These are phyloP conservation scores for Pleurotus djamor DNA, from an alignment of 768 basidiomycete genomes.

Conservation along the genomic window DNA sequence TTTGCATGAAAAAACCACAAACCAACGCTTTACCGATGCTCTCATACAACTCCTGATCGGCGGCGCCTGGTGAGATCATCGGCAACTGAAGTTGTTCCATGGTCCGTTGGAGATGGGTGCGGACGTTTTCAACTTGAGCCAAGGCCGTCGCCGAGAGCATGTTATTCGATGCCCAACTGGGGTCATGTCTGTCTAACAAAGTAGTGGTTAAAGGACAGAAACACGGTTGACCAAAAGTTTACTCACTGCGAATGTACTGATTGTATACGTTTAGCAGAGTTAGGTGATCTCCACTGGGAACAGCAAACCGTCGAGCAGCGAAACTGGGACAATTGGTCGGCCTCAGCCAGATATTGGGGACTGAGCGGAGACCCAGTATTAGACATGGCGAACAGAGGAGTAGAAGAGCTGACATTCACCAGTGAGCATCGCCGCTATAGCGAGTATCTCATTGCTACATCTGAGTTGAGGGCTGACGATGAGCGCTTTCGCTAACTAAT, in stretches of 20 bases:
- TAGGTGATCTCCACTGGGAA: conserved; percentile 96
- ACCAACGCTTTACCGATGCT: conserved; percentile 84
- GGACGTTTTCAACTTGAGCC: conserved; percentile 90
- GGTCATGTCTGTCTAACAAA: conserved; percentile 79
- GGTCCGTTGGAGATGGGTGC: conserved; percentile 79
- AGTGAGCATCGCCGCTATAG: conserved; percentile 95
- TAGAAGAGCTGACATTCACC: conserved; percentile 39
- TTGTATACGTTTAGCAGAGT: conserved; percentile 96
- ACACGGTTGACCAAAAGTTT: not conserved
- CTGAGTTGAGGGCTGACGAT: conserved; percentile 93
- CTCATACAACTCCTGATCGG: conserved; percentile 64
- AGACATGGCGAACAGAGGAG: not conserved
- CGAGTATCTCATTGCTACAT: conserved; percentile 94
- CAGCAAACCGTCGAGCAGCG: conserved; percentile 85
- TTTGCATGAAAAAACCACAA: conserved; percentile 99
- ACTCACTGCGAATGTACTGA: conserved; percentile 79
- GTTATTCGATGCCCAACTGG: conserved; percentile 89
- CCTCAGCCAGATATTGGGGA: conserved; percentile 60
- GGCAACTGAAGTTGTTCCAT: conserved; percentile 93
- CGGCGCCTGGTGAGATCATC: conserved; percentile 64
- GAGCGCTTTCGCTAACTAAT: conserved; percentile 86
- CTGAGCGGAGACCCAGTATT: too few relatives aligned
- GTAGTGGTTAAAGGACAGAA: too few relatives aligned
- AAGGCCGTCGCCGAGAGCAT: conserved; percentile 84
- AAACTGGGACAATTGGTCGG: conserved; percentile 87